Base-by-base conservation (phyloP, 2,329 filamentous ascomycete genomes). In the Chrysoporthe cubensis region DNA sequence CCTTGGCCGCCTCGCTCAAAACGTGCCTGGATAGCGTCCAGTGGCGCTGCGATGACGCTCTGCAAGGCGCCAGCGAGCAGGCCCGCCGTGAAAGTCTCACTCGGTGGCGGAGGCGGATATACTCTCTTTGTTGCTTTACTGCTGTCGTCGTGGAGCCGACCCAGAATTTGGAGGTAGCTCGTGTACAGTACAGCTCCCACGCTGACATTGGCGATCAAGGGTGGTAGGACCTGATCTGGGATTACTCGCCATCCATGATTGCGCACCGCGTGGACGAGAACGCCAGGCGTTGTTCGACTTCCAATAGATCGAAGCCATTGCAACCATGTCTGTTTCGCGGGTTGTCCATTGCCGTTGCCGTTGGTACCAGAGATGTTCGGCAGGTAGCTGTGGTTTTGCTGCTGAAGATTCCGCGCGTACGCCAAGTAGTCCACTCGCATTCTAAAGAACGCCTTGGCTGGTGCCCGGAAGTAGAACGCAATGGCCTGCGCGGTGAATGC, bases 391-490 rank as follows among this genome's bases (percentile, higher is more conserved):
- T 69, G 69, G 21, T 66, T 63, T 46, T 82, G 80, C 71, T 85
- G 78, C 69, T 87, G 84, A 3, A 88, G 75, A 18, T 77, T 82
- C 40, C 87, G 81, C 2, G 86, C 87, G 70, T 87, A 88, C 1
- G 85, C 85, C 21, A 88, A 83, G 72, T 94, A 97, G 82, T 97
- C 94, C 71, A 97, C 93, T 68, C 94, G 84, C 1, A 92, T 94
- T 70, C 93, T 88, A 80, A 97, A 97, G 77, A 97, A 97, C 18
- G 94, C 92, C 80, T 97, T 97, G 64, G 94, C 91, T 0, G 94
- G 94, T 0, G 93, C 93, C 66, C 94, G 86, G 76, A 97, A 97
- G 80, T 97, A 97, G 74, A 97, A 97, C 34, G 93, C 90, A 65
- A 97, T 87, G 74, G 93, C 84, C 76, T 96, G 91, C 8, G 93